phyloP scores from a whole-genome alignment of 176 grass and related monocot species.

The Paspalum notatum region DNA sequence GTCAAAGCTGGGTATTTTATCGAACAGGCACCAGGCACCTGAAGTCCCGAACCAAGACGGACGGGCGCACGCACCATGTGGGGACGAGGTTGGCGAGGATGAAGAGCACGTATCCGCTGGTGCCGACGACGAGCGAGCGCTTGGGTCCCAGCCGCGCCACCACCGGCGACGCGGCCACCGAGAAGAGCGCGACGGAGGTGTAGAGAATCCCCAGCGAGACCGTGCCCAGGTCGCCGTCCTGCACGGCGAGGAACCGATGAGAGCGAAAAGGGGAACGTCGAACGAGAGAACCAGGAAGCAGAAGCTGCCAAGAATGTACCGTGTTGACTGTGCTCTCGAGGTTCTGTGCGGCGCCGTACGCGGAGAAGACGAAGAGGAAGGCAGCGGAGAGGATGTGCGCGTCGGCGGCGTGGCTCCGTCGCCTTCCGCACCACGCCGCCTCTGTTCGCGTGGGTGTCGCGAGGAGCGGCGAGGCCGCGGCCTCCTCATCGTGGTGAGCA shows the following conservation, averaged over 20 bases:
- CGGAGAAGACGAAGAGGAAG: conserved; percentile 92
- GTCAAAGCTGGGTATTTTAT: conserved; percentile 13
- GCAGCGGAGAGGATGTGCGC: conserved; percentile 68
- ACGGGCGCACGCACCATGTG: conserved; percentile 51
- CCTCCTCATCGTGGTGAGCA: conserved; percentile 33
- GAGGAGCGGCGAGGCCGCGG: conserved; percentile 29
- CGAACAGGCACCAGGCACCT: background rate
- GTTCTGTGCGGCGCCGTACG: conserved; percentile 78
- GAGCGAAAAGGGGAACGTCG: background rate
- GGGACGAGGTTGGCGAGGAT: conserved; percentile 87
- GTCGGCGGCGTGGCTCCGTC: conserved; percentile 54
- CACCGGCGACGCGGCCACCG: conserved; percentile 55
- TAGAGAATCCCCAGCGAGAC: conserved; percentile 80
- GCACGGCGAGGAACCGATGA: background rate
- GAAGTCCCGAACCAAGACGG: background rate
- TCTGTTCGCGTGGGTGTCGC: background rate
- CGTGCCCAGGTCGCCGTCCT: conserved; percentile 78
- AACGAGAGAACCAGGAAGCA: background rate
- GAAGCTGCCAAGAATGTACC: conserved; percentile 2
- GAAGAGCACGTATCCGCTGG: conserved; percentile 79
- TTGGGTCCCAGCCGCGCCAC: conserved; percentile 67
- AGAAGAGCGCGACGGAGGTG: conserved; percentile 85
- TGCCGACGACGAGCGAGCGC: conserved; percentile 69
- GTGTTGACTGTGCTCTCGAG: conserved; percentile 86
- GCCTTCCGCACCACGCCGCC: background rate